Conservation (phyloP, 768 basidiomycete genomes). For the Phlebiopsis gigantea region DNA sequence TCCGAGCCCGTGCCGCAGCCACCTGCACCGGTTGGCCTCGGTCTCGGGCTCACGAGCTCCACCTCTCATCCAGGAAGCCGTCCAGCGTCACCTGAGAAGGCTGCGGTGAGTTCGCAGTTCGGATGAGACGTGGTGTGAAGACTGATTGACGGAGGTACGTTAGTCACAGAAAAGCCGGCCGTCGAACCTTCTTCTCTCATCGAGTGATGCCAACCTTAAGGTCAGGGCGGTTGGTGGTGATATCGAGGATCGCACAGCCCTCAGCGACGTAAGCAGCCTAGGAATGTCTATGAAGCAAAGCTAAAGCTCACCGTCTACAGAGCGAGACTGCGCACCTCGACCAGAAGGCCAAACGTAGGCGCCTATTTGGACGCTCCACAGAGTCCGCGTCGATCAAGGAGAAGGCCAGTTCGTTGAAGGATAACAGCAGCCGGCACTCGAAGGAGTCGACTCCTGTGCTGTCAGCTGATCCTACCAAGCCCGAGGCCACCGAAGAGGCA, state of each 20-base stretch:
- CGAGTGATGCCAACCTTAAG: conserved; percentile 56
- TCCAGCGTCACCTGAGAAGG: conserved; percentile 8
- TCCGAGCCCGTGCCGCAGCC: not conserved
- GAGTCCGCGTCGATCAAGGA: conserved; percentile 32
- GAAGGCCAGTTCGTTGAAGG: conserved; percentile 22
- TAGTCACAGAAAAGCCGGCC: conserved; percentile 40
- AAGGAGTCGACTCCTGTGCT: conserved; percentile 22
- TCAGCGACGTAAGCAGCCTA: conserved; percentile 60
- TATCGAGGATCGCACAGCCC: conserved; percentile 47
- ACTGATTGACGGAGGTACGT: not conserved
- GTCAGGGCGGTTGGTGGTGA: conserved; percentile 32
- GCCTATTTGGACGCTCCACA: conserved; percentile 56
- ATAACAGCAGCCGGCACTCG: conserved; percentile 23
- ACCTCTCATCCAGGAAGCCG: conserved; percentile 1
- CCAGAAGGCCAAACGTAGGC: conserved; percentile 39
- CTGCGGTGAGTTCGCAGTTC: not conserved
- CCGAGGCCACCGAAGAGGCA: conserved; percentile 13
- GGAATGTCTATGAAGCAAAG: not conserved
- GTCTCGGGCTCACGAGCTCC: conserved; percentile 24
- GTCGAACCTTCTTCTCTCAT: conserved; percentile 47
- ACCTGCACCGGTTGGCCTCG: conserved; percentile 22
- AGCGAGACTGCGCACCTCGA: conserved; percentile 40
- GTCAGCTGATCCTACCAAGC: conserved; percentile 14
- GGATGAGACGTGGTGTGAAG: not conserved
- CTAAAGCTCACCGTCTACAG: conserved; percentile 27